Percentiles rank a stretch among this genome's conserved stretches.
These are phyloP conservation scores for Didymellaceae sp. DNA, from an alignment of 2,329 filamentous ascomycete species.

Conservation along the genomic window DNA sequence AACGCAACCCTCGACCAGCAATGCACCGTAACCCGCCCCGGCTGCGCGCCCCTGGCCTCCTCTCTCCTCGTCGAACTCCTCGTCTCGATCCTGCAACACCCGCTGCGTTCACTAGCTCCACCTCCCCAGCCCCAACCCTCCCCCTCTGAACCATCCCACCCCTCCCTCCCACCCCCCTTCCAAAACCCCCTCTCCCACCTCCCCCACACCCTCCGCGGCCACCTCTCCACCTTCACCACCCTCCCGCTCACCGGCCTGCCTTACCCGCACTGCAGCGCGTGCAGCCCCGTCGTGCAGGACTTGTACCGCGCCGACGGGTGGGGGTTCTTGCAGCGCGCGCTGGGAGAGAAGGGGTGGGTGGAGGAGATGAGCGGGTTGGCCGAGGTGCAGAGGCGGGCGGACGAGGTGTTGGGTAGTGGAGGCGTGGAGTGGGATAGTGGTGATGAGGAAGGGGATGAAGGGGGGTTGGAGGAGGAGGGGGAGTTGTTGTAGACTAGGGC, in stretches of 20 bases:
- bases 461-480: slow-evolving; percentile 64
- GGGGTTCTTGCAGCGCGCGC: slow-evolving; percentile 76
- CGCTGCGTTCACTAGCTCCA: background rate
- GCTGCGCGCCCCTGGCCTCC: slow-evolving; percentile 90
- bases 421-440: slow-evolving; percentile 66
- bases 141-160: slow-evolving; percentile 25
- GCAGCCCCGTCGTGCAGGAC: slow-evolving; percentile 71
- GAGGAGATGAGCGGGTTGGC: slow-evolving; percentile 76
- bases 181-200: slow-evolving; percentile 72
- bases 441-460: slow-evolving; percentile 41
- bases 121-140: slow-evolving; percentile 20
- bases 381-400: slow-evolving; percentile 65
- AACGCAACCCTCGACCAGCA: slow-evolving; percentile 97
- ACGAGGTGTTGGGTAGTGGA: slow-evolving; percentile 55
- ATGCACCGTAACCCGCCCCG: slow-evolving; percentile 94
- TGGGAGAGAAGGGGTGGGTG: slow-evolving; percentile 79
- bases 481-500: slow-evolving; percentile 43
- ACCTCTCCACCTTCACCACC: slow-evolving; percentile 75
- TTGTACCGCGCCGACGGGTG: slow-evolving; percentile 73
- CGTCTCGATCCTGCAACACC: slow-evolving; percentile 81
- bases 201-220: slow-evolving; percentile 82
- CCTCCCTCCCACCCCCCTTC: slow-evolving; percentile 44
- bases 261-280: slow-evolving; percentile 83
- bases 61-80: slow-evolving; percentile 89
- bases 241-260: slow-evolving; percentile 75